Conservation (phyloP, 1,284 basidiomycete genomes). For the Wolfiporia cocos region DNA sequence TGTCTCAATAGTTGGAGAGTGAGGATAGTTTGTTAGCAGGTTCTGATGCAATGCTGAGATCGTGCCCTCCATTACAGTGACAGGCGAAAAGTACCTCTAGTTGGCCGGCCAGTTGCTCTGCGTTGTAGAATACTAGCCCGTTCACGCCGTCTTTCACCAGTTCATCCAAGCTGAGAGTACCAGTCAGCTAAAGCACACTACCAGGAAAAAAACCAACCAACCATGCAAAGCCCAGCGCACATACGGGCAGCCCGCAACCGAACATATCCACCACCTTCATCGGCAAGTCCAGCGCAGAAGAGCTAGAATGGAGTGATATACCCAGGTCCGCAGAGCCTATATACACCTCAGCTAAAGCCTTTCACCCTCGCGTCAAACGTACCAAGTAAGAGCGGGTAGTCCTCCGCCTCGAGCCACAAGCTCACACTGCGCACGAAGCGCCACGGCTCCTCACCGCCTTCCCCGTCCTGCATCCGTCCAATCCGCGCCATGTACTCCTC, state of each 20-base stretch:
- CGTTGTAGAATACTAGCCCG: constrained; percentile 73
- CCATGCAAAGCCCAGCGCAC: constrained; percentile 87
- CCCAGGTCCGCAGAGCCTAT: constrained; percentile 92
- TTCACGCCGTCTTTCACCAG: constrained; percentile 82
- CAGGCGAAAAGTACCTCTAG: constrained; percentile 51
- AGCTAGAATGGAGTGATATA: constrained; percentile 86
- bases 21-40: constrained; percentile 58
- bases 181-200: neutral
- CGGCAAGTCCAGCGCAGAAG: constrained; percentile 88
- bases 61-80: neutral
- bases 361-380: neutral
- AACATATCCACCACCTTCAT: constrained; percentile 99
- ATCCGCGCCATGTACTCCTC: constrained; percentile 68
- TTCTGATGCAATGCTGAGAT: constrained; percentile 3
- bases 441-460: constrained; percentile 46
- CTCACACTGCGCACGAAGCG: constrained; percentile 79
- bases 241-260: constrained; percentile 90
- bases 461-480: constrained; percentile 41
- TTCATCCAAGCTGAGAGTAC: constrained; percentile 64
- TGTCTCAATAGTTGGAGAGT: constrained; percentile 38
- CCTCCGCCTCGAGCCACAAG: constrained; percentile 82
- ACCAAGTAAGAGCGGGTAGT: constrained; percentile 85
- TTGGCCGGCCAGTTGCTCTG: constrained; percentile 65
- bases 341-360: neutral
- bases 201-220: constrained; percentile 28